Evolutionary conservation across 805 yeast species (phyloP), one percentile per base, ranked within the genome.

Genomic region (Schizosaccharomyces osmophilus): DNA sequence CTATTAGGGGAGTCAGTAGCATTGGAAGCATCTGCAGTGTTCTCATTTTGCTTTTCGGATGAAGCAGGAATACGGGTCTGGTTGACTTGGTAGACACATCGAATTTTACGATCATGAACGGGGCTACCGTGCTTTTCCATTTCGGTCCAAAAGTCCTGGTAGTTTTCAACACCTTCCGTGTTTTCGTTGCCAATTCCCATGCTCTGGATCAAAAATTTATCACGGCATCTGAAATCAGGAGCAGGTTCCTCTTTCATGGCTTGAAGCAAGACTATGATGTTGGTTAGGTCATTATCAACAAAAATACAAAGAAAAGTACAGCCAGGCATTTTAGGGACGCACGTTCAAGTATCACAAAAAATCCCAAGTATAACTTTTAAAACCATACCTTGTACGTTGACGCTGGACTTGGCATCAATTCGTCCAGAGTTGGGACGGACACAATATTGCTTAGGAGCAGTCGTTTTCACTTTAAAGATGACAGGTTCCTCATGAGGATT

Each of bases 381-480:
- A n/a, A 45, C 2, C 51, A 17, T 19, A 45, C 51, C 51, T 45
- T 45, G 51, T 45, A 45, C 51, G 24, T 45, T 45, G 11, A 45
- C 51, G 26, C 26, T 45, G 13, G 51, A 45, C 26, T 45, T 45
- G 3, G 51, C 26, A 8, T 45, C 51, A 45, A 93, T 76, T 43
- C 84, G 72, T 17, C 93, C 81, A 31, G 26, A n/a, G 48, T 57
- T 57, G 31, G 60, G 60, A 15, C 60, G 43, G 3, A 57, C 60
- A 41, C 60, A 57, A 22, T 57, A 57, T 43, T 57, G 60, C 17
- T 41, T 36, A 36, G 60, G 60, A 22, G 60, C 60, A 57, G 60
- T 57, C 2, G 57, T 51, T n/a, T 90, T 93, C 69, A 93, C 97
- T 75, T 93, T 93, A 78, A 87, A 93, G 39, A 95, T 96, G 57